Conservation (phyloP, 176 grass and related monocot species). For the Pontederia crassipes region DNA sequence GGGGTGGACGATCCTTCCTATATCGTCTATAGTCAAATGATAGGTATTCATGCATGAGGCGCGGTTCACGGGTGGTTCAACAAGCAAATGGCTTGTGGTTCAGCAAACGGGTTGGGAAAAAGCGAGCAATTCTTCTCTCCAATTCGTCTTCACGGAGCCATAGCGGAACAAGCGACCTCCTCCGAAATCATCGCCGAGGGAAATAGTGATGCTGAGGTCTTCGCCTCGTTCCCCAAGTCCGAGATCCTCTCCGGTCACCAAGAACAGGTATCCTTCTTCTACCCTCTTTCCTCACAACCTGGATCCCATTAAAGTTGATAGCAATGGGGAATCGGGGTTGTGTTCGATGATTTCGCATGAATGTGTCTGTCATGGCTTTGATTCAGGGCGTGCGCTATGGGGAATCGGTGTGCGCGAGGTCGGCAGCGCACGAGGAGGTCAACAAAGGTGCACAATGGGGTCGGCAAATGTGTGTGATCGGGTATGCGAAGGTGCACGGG, state of each 20-base stretch:
- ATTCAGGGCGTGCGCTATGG: not conserved
- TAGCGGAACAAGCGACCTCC: not conserved
- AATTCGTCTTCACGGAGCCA: not conserved
- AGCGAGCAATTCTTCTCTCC: no score
- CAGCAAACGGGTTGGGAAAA: no score
- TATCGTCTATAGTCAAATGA: no score
- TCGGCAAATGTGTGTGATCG: no score
- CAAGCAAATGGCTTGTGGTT: no score
- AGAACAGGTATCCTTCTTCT: constrained; percentile 10
- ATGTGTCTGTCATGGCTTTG: not conserved
- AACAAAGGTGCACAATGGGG: no score
- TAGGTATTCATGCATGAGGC: no score
- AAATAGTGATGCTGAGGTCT: constrained; percentile 53
- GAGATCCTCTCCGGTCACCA: constrained; percentile 63
- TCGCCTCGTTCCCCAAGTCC: constrained; percentile 67
- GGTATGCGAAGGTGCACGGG: no score
- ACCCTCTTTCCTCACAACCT: not conserved
- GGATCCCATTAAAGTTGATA: constrained; percentile 6
- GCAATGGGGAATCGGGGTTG: constrained; percentile 25
- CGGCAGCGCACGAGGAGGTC: no score
- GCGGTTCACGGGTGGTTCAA: no score
- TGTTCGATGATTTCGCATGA: not conserved
- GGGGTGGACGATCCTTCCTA: no score
- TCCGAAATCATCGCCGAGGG: constrained; percentile 17
- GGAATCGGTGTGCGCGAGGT: no score